Conservation (phyloP, 1,139 yeast species). For the Entelexis sorbosivorans region DNA sequence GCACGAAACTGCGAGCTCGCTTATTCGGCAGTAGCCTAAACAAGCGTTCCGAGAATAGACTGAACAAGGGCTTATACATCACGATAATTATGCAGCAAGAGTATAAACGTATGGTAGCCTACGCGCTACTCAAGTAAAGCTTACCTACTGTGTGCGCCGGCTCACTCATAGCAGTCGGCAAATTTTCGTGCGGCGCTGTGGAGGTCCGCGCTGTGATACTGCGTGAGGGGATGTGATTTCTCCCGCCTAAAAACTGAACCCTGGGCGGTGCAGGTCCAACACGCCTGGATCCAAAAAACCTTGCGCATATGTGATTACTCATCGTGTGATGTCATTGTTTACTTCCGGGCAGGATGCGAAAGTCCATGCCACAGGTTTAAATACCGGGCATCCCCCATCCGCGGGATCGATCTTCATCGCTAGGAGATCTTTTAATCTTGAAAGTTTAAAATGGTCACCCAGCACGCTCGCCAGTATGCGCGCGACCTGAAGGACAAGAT, state of each 20-base stretch:
- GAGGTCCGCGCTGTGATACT: background rate
- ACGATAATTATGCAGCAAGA: too few species aligned
- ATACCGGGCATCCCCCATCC: constrained; percentile 6
- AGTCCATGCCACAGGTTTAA: constrained; percentile 5
- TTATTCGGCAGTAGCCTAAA: background rate
- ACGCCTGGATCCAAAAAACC: background rate
- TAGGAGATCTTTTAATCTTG: background rate
- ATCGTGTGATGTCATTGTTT: constrained; percentile 14
- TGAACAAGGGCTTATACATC: too few species aligned
- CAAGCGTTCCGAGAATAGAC: too few species aligned
- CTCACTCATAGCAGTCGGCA: too few species aligned
- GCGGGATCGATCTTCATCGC: background rate
- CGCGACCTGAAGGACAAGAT: constrained; percentile 16
- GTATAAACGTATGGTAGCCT: too few species aligned
- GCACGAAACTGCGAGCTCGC: background rate
- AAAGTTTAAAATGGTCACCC: constrained; percentile 16
- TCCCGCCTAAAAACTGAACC: background rate
- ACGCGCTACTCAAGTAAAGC: too few species aligned
- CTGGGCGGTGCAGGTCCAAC: background rate
- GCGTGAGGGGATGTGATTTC: background rate
- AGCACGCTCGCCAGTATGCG: constrained; percentile 17
- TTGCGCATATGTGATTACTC: background rate
- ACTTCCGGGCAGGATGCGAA: background rate
- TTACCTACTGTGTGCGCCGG: too few species aligned
- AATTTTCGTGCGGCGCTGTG: too few species aligned